Conservation (phyloP, 371 early-diverging fungal species). For the Mycotypha africana region DNA sequence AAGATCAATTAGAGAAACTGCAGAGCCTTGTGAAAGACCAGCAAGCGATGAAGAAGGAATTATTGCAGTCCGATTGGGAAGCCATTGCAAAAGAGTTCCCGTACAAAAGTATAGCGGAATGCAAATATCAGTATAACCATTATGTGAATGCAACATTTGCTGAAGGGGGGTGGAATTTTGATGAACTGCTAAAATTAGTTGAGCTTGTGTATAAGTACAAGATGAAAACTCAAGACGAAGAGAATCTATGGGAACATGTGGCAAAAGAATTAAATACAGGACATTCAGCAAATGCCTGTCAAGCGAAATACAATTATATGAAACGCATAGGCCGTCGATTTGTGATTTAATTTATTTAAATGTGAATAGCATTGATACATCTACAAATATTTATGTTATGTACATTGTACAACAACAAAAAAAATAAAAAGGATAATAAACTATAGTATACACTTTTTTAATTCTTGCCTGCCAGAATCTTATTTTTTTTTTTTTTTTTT, state of each 20-base stretch:
- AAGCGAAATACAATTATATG: constrained; percentile 18
- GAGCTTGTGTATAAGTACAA: constrained; percentile 27
- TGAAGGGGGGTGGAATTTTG: constrained; percentile 33
- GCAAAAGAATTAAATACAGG: constrained; percentile 25
- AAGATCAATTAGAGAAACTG: constrained; percentile 3
- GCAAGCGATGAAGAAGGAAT: neutral
- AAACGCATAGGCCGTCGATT: constrained; percentile 16
- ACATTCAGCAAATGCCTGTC: constrained; percentile 16
- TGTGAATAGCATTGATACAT: no score
- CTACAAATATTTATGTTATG: no score
- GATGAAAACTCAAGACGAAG: neutral
- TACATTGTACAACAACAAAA: no score
- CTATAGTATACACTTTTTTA: no score
- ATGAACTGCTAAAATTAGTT: constrained; percentile 25
- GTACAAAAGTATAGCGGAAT: constrained; percentile 10
- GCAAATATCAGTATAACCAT: constrained; percentile 13
- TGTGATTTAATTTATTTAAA: no score
- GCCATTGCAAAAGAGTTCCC: constrained; percentile 3
- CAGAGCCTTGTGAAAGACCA: neutral
- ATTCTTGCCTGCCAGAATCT: no score
- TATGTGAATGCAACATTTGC: no score
- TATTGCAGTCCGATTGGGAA: constrained; percentile 9
- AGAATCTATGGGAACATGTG: constrained; percentile 19
- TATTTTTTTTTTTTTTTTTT: no score
- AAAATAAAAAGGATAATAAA: no score